Base-by-base conservation (phyloP, 257 asterid species). In the Buddleja alternifolia region DNA sequence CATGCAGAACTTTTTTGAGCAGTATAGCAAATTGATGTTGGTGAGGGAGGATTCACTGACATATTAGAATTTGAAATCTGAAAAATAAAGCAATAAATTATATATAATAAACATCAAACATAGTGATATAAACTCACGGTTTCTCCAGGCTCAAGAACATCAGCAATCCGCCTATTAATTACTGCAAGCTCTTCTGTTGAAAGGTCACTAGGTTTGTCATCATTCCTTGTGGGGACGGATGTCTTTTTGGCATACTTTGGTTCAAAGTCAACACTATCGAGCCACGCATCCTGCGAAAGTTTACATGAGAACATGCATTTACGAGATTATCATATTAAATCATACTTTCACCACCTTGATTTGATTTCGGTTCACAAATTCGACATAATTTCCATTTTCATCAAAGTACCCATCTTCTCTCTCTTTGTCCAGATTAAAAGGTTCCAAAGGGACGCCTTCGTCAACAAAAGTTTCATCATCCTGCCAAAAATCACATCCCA, bases 381-480 rank as follows among this genome's bases (percentile, higher is more conserved):
- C 98, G 40, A 94, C 92, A 64, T 90, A 94, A 79, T 94, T 94
- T 54, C 95, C 98, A 45, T 79, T 72, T 60, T 80, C 93, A 88
- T 94, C 99, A 73, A 94, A 94, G 79, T 87, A 94, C 39, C 99
- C 99, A 53, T 85, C 98, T 83, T 94, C 97, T 78, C 97, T 86
- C 87, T 94, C 99, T 80, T 81, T 78, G 11, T 81, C 78, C 74
- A 94, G 87, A 77, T 94, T 91, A 66, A 94, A 94, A 65, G 97
- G 99, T 60, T 91, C 97, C 54, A 94, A 45, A 47, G 72, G 69
- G 32, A 84, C 72, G 14, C 95, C 99, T 69, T 90, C 98, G 20
- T 94, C 96, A 77, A 59, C 81, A 77, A 83, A 86, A 68, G 85
- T 76, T 75, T 87, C 98, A 51, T 77, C 54, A 24, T 80, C 95